A percentile compares a stretch with the other conserved stretches of the same genome.
phyloP scores from a whole-genome alignment of 2,329 filamentous ascomycete species.

The Zasmidium citrigriseum region DNA sequence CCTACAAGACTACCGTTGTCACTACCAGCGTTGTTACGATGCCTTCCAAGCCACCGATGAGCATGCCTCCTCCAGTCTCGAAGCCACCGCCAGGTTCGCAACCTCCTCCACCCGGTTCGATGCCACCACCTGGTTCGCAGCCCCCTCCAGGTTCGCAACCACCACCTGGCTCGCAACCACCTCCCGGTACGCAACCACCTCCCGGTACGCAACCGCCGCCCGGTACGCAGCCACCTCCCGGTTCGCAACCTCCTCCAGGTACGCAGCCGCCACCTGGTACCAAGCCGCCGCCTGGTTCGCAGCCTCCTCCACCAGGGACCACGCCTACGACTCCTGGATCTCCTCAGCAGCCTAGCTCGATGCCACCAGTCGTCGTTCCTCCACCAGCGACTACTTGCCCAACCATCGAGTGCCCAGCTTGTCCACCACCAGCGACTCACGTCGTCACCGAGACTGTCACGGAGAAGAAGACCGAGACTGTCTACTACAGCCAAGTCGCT shows the following conservation, averaged over 20 bases:
- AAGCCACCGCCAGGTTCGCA: background rate
- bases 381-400: background rate
- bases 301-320: no score
- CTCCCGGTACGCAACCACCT: no score
- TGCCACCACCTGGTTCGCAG: background rate
- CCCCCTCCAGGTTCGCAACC: no score
- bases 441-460: conserved; percentile 1
- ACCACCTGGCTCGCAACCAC: no score
- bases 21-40: background rate
- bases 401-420: no score
- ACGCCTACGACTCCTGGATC: background rate
- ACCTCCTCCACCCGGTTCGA: background rate
- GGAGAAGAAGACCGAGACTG: conserved; percentile 4
- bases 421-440: background rate
- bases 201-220: no score
- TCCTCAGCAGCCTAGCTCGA: background rate
- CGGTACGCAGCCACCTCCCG: no score
- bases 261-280: background rate
- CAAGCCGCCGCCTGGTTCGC: background rate
- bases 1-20: background rate
- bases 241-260: background rate
- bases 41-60: background rate
- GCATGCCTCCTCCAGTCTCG: background rate
- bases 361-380: background rate
- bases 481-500: conserved; percentile 6